Percentiles rank a stretch among this genome's conserved stretches.
Evolutionary conservation across 2,329 filamentous ascomycete species (phyloP).

Genomic region (Fusarium dimerum): DNA sequence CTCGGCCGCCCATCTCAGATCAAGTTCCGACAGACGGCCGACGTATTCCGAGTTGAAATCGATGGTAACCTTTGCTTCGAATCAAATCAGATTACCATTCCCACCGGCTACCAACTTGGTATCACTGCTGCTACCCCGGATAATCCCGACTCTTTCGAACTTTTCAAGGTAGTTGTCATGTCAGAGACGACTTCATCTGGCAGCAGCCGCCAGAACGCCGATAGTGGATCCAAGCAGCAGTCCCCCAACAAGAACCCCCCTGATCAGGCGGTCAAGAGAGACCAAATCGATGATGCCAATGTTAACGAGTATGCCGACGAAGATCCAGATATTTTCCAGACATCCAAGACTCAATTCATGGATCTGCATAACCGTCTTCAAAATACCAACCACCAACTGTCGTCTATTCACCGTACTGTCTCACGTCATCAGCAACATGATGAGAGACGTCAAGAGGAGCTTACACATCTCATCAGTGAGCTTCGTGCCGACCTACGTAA

Average conservation of each 20-base stretch:
- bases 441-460: conserved; percentile 59
- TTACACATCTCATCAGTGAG: conserved; percentile 48
- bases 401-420: conserved; percentile 60
- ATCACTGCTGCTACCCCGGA: conserved; percentile 87
- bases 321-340: conserved; percentile 48
- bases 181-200: conserved; percentile 46
- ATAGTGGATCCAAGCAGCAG: conserved; percentile 33
- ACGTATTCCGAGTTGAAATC: conserved; percentile 73
- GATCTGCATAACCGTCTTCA: conserved; percentile 87
- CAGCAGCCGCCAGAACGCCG: conserved; percentile 34
- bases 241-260: conserved; percentile 18
- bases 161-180: conserved; percentile 82
- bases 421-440: conserved; percentile 50
- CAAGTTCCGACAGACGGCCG: conserved; percentile 66
- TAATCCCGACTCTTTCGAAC: conserved; percentile 89
- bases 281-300: conserved; percentile 29
- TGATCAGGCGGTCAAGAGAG: conserved; percentile 4
- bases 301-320: conserved; percentile 46
- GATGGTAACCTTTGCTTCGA: conserved; percentile 84
- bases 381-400: conserved; percentile 67
- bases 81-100: conserved; percentile 75
- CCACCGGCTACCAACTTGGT: conserved; percentile 80
- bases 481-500: conserved; percentile 48
- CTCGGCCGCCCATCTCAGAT: conserved; percentile 80
- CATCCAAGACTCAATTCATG: conserved; percentile 66